Percentiles rank a stretch among this genome's conserved stretches.
phyloP scores from a whole-genome alignment of 768 basidiomycete species.

The Mrakia frigida region DNA sequence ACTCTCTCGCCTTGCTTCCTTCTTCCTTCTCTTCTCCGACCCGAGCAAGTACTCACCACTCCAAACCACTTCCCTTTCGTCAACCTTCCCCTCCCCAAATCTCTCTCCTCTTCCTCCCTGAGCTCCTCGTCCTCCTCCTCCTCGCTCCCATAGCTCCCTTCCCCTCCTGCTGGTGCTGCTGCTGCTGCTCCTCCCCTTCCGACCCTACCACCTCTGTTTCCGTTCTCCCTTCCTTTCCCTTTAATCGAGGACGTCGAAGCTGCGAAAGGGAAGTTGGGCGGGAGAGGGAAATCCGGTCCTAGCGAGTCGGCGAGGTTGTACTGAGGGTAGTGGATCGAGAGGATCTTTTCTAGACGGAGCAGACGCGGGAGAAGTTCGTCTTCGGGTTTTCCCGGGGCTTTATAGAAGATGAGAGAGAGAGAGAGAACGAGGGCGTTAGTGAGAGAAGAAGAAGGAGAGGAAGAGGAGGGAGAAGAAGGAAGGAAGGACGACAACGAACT shows the following conservation, averaged over 20 bases:
- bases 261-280: conserved; percentile 7
- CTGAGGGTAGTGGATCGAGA: conserved; percentile 31
- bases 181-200: too few relatives aligned
- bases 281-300: conserved; percentile 23
- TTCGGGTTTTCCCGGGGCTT: conserved; percentile 33
- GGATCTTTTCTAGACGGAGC: conserved; percentile 29
- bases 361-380: conserved; percentile 30
- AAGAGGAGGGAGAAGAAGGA: background rate
- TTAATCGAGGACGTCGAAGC: background rate
- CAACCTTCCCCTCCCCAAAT: conserved; percentile 26
- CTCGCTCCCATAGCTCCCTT: conserved; percentile 18
- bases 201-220: background rate
- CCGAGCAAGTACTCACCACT: conserved; percentile 15
- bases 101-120: conserved; percentile 30
- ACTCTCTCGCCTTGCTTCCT: background rate
- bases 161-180: background rate
- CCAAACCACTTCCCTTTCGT: conserved; percentile 34
- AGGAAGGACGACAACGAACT: conserved; percentile 17
- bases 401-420: background rate
- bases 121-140: conserved; percentile 29
- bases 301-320: conserved; percentile 23
- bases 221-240: conserved; percentile 3
- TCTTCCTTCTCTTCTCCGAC: background rate
- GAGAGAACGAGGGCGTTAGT: background rate
- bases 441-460: background rate